phyloP scores from a whole-genome alignment of 148 eudicot genomes.

The Drosera capensis region DNA sequence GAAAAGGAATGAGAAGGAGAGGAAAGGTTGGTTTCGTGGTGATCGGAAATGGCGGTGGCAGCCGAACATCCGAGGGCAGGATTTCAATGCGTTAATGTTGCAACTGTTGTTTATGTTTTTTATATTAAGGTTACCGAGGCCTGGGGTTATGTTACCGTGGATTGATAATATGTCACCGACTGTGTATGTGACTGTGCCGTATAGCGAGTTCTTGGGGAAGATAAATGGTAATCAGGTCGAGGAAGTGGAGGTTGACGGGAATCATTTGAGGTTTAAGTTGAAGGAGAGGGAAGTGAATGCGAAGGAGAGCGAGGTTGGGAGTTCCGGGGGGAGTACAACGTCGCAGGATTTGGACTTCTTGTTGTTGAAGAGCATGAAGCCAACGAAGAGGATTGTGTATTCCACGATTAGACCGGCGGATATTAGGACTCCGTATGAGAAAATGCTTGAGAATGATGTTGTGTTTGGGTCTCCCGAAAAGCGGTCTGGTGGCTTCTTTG shows the following conservation, averaged over 20 bases:
- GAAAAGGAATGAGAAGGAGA: constrained; percentile 38
- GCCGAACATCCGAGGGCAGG: constrained; percentile 75
- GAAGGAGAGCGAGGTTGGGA: constrained; percentile 22
- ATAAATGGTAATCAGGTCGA: constrained; percentile 59
- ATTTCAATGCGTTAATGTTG: constrained; percentile 50
- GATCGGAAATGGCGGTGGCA: constrained; percentile 65
- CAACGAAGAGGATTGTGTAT: constrained; percentile 57
- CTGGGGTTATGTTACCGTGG: constrained; percentile 64
- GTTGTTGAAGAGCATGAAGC: constrained; percentile 42
- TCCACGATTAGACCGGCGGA: constrained; percentile 64
- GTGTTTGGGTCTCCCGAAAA: constrained; percentile 92
- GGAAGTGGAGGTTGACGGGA: constrained; percentile 92
- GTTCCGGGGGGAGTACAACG: constrained; percentile 24
- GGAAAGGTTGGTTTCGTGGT: constrained; percentile 36
- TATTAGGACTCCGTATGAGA: constrained; percentile 83
- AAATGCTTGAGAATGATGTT: constrained; percentile 70
- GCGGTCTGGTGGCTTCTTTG: constrained; percentile 70
- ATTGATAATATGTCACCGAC: constrained; percentile 50
- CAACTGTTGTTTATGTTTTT: constrained; percentile 75
- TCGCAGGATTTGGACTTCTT: constrained; percentile 41
- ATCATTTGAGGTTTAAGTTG: constrained; percentile 72
- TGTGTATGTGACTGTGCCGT: constrained; percentile 58
- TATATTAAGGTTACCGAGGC: constrained; percentile 61
- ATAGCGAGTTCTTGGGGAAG: constrained; percentile 73
- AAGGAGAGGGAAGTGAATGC: constrained; percentile 25